Evolutionary conservation across 345 rosid species (phyloP), one percentile per base, ranked within the genome.

Genomic region (Pugionium cornutum): DNA sequence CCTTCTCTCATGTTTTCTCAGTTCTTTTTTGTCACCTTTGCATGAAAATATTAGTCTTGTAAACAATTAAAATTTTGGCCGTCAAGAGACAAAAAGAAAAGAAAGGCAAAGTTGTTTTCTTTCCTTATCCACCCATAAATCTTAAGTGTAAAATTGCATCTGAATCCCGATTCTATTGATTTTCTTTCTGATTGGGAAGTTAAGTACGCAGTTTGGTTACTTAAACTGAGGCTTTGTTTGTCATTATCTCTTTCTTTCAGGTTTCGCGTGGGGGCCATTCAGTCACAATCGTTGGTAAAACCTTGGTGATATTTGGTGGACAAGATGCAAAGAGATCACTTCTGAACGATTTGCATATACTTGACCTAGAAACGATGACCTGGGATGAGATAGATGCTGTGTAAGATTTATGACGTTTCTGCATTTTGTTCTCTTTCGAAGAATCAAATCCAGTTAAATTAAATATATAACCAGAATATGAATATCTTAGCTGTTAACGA

Each of bases 231-330:
- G 29, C 55, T 46, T 57, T 18, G n/a, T 50, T 51, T 66, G 11
- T n/a, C 35, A 63, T 60, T 49, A 50, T 53, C 60, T 57, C 45
- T 81, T 63, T 51, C 44, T 72, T 82, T 68, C 72, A 95, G 99
- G 84, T 81, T 67, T 95, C 99, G 33, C 98, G 98, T 48, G 98
- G 99, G 53, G 96, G 99, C 76, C 99, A 95, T 64, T 89, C 99
- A 4, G 98, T 89, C 57, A 91, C 90, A 60, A 71, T 86, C 34
- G 87, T 89, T 47, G 97, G 97, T 57, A 81, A 87, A 71, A 95
- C 78, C 74, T 68, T 95, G 75, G 94, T 95, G 63, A 84, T 91
- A 71, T 95, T 95, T 83, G 99, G 99, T 42, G 99, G 99, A 66
- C 89, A 95, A 78, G 98, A 95, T 77, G 91, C 96, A 49, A 95